These are phyloP conservation scores for Escovopsis weberi DNA, from an alignment of 2,329 filamentous ascomycete species.

Conservation along the genomic window DNA sequence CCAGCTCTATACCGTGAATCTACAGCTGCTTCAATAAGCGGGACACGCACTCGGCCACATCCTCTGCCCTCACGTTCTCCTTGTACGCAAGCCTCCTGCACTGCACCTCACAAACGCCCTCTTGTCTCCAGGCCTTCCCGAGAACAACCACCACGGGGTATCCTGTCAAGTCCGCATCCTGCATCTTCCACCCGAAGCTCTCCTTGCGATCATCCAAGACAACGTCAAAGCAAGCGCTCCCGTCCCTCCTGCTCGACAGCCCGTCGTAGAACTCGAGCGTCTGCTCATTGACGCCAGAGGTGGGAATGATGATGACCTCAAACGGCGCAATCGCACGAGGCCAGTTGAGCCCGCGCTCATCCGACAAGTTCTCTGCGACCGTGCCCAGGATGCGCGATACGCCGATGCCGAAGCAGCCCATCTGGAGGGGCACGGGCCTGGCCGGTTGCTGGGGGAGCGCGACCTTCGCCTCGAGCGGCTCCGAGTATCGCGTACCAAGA, in stretches of 20 bases:
- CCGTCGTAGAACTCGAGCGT: constrained; percentile 49
- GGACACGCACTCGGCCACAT: constrained; percentile 29
- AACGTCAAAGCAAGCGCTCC: constrained; percentile 35
- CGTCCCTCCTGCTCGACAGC: constrained; percentile 21
- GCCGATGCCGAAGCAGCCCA: constrained; percentile 95
- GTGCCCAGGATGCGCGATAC: constrained; percentile 83
- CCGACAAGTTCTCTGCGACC: constrained; percentile 60
- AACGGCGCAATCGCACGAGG: constrained; percentile 76
- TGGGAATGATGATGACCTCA: constrained; percentile 52
- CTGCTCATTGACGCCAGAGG: constrained; percentile 29
- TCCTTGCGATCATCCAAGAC: constrained; percentile 60
- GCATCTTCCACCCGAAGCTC: constrained; percentile 69
- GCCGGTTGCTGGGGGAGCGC: constrained; percentile 18
- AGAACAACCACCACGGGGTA: constrained; percentile 75
- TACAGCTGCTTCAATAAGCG: constrained; percentile 34
- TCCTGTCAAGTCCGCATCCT: constrained; percentile 78
- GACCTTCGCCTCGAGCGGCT: constrained; percentile 53
- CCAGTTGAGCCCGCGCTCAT: constrained; percentile 71
- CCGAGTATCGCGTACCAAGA: constrained; percentile 76
- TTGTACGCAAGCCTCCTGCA: constrained; percentile 53
- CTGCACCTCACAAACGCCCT: constrained; percentile 58
- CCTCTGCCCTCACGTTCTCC: constrained; percentile 38
- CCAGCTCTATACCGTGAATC: neutral
- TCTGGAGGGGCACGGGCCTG: constrained; percentile 49
- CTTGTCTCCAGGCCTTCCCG: constrained; percentile 51